Evolutionary conservation across 2,329 filamentous ascomycete species (phyloP), one percentile per base, ranked within the genome.

Genomic region (Aspergillus awamori): DNA sequence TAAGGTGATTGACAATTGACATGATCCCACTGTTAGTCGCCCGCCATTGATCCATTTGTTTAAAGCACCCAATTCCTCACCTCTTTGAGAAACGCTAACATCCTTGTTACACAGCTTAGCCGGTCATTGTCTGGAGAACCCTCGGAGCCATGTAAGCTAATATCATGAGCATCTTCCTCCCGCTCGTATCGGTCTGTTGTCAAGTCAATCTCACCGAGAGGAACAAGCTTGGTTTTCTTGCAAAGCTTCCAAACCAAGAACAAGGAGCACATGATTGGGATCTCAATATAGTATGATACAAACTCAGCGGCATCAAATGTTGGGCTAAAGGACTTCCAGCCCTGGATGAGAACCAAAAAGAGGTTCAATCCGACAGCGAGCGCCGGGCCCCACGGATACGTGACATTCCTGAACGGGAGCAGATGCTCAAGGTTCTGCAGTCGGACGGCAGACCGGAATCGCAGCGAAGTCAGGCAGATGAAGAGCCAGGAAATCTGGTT

Each of bases 331-430:
- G 82, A 85, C 20, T 69, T 69, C 76, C 77, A 89, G 2, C 87
- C 87, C 65, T 89, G 87, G 0, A 88, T 81, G 1, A 89, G 78
- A 3, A 89, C 83, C 8, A 90, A 77, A 30, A 89, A 80, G 57
- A 72, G 78, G 69, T 88, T 88, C 41, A 89, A 77, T 0, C 84
- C 63, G 15, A 89, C 80, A 4, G 81, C 83, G 20, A 85, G 69
- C 70, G 84, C 82, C 0, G 87, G 87, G 0, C 87, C 86, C 60
- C 79, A 83, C 0, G 87, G 87, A 62, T 89, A 89, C 0, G 86
- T 88, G 84, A 85, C 88, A 68, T 89, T 89, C 62, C 82, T 84
- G 76, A 87, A 89, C 0, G 87, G 86, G 0, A 89, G 79, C 0
- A 84, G 79, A 60, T 88, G 84, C 6, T 86, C 84, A 52, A 87